phyloP scores from a whole-genome alignment of 305 asterid species.

The Solanum hybrid region DNA sequence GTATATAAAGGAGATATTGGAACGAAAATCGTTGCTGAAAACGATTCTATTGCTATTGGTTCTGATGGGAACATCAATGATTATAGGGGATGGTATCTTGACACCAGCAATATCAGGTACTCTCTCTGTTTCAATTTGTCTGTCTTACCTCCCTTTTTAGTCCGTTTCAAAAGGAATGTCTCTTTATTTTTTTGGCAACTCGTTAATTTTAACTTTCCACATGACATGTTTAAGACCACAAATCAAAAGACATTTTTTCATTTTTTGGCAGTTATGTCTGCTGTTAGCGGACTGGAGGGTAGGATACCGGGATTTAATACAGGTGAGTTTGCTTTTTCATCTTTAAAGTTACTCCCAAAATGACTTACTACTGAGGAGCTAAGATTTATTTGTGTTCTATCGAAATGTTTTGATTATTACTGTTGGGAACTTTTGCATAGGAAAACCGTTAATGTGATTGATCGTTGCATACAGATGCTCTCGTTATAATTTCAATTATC shows the following conservation, averaged over 20 bases:
- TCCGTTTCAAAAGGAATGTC: neutral
- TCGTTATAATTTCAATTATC: slow-evolving; percentile 66
- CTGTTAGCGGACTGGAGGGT: slow-evolving; percentile 87
- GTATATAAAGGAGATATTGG: slow-evolving; percentile 64
- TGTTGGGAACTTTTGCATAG: neutral
- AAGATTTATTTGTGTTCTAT: neutral
- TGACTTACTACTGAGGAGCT: neutral
- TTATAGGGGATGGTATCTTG: slow-evolving; percentile 89
- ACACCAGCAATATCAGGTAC: slow-evolving; percentile 95
- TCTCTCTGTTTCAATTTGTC: neutral
- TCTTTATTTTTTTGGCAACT: neutral
- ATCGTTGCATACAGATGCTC: slow-evolving; percentile 50
- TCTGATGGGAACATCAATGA: slow-evolving; percentile 91
- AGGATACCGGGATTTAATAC: slow-evolving; percentile 77
- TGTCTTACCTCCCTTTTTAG: neutral
- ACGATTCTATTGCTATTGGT: slow-evolving; percentile 67
- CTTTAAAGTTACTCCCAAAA: neutral
- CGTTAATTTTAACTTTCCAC: neutral
- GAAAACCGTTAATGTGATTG: neutral
- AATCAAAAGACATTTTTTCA: neutral
- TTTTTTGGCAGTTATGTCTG: slow-evolving; percentile 76
- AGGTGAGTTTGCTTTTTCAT: slow-evolving; percentile 32
- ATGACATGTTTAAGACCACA: neutral
- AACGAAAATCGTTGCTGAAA: slow-evolving; percentile 48
- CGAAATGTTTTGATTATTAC: neutral